Conservation (phyloP, 352 stramenopile genomes). For the Peronospora farinosa region DNA sequence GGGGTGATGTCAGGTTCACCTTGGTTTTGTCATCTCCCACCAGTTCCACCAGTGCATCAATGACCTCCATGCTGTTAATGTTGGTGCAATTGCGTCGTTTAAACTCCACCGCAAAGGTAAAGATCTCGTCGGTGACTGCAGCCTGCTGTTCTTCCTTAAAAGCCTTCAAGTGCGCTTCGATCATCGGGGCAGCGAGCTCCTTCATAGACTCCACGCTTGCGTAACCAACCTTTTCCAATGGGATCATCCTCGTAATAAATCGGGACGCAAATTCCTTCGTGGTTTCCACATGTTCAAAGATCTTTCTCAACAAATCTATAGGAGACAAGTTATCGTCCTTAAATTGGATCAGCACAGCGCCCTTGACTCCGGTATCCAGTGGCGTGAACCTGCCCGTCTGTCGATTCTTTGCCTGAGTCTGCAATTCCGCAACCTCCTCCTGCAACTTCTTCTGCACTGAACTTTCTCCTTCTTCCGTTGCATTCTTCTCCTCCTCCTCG, state of each 20-base stretch:
- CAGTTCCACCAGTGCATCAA: constrained; percentile 53
- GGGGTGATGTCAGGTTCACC: constrained; percentile 64
- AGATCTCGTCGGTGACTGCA: constrained; percentile 17
- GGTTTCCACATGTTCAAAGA: constrained; percentile 55
- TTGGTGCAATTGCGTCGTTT: constrained; percentile 75
- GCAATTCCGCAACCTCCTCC: constrained; percentile 58
- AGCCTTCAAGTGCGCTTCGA: constrained; percentile 38
- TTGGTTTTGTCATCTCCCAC: constrained; percentile 54
- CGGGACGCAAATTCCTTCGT: constrained; percentile 68
- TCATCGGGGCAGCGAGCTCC: constrained; percentile 45
- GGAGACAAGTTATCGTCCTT: constrained; percentile 46
- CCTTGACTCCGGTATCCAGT: constrained; percentile 68
- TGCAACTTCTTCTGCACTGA: constrained; percentile 63
- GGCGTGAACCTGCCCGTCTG: constrained; percentile 64
- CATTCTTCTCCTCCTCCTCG: constrained; percentile 14
- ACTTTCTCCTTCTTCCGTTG: constrained; percentile 17
- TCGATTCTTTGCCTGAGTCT: constrained; percentile 47
- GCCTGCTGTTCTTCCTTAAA: constrained; percentile 25
- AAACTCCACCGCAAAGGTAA: constrained; percentile 60
- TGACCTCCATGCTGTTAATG: constrained; percentile 66
- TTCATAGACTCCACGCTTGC: constrained; percentile 58
- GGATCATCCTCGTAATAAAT: constrained; percentile 72
- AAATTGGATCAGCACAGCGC: constrained; percentile 62
- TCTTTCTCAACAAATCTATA: constrained; percentile 41
- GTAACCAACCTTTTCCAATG: constrained; percentile 63